Evolutionary conservation across 139 green algal species (phyloP), one percentile per base, ranked within the genome.

Genomic region (Asterochloris erici): DNA sequence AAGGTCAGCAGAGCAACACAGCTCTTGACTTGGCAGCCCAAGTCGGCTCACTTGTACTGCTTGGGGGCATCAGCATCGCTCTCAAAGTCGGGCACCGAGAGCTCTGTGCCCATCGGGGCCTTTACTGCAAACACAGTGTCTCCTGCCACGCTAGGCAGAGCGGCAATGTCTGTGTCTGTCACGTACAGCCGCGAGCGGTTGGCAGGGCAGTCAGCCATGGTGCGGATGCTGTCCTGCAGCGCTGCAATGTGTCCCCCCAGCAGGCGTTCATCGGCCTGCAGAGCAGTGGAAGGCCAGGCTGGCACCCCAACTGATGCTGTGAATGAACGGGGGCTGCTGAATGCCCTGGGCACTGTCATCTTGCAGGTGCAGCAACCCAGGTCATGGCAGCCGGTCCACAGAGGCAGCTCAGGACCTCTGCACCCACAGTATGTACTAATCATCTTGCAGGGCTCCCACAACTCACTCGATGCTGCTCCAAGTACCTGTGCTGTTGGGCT

Each of bases 71-170:
- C 78, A 63, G 17, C 68, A 61, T 63, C 47, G 23, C 63, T 74
- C 81, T 92, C 87, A 13, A 92, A 93, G 84, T 98, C 92, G 0
- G 93, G 89, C 26, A 98, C 90, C 79, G 95, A 91, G 23, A 97
- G 86, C 1, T 86, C 93, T 14, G 94, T 97, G 29, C 93, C 93
- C 23, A 87, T 83, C 6, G 94, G 94, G 12, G 91, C 94, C 75
- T 92, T 94, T 54, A 98, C 89, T 12, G 94, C 94, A 86, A 98
- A 96, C 14, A 98, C 86, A 68, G 87, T 96, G 82, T 98, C 94
- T 0, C 74, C 63, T 68, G 79, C 84, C 68, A 95, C 94, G 86
- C 81, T 90, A 21, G 90, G 89, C 79, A 97, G 73, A 29, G 47
- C 79, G 19, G 85, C 91, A 83, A 97, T 94, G 87, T 96, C 93